Evolutionary conservation across 495 filamentous ascomycete genomes (phyloP).

Genomic region (Aspergillus saccharolyticus): DNA sequence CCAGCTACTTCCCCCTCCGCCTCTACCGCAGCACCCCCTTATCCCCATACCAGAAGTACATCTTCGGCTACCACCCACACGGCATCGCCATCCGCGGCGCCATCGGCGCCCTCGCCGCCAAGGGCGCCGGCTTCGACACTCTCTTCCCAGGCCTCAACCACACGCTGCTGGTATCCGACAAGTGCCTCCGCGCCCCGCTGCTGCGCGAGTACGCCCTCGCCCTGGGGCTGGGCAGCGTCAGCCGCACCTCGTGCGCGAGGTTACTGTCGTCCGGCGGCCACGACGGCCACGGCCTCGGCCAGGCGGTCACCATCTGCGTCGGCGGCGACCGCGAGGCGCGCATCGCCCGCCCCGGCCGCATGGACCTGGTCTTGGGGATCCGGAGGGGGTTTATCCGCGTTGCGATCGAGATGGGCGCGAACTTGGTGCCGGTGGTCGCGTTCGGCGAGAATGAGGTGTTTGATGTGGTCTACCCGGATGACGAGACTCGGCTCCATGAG

Average conservation of each 20-base stretch:
- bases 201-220: constrained; percentile 9
- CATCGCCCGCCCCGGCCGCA: not conserved
- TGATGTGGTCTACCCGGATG: not conserved
- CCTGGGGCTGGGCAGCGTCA: constrained; percentile 4
- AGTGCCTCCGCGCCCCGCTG: constrained; percentile 3
- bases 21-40: constrained; percentile 32
- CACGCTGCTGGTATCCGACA: constrained; percentile 12
- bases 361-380: not conserved
- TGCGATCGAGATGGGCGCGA: constrained; percentile 2
- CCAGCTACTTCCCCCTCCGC: constrained; percentile 10
- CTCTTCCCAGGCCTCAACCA: constrained; percentile 83
- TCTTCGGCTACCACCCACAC: constrained; percentile 86
- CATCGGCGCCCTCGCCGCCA: constrained; percentile 72
- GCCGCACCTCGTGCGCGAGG: not conserved
- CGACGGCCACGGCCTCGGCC: constrained; percentile 4
- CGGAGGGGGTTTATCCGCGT: constrained; percentile 3
- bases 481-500: too few relatives aligned
- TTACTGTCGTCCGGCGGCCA: not conserved
- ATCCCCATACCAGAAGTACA: constrained; percentile 70
- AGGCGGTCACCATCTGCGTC: constrained; percentile 4
- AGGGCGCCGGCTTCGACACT: constrained; percentile 67
- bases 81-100: constrained; percentile 83
- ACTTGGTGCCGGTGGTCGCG: constrained; percentile 1
- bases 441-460: constrained; percentile 10
- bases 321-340: constrained; percentile 4